phyloP scores from a whole-genome alignment of 495 filamentous ascomycete species.

The Xylaria grammica region DNA sequence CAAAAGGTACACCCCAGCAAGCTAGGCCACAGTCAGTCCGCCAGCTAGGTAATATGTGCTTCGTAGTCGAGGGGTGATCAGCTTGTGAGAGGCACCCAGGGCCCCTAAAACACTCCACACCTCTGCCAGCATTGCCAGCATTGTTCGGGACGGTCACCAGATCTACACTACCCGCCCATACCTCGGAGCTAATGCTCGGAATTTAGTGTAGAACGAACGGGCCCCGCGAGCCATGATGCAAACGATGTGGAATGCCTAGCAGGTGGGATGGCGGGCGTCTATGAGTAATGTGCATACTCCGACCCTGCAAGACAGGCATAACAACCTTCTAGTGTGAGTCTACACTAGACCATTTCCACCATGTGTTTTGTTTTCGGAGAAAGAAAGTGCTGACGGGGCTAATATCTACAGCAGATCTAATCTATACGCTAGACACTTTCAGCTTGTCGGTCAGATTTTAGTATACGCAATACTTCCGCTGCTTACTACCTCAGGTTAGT shows the following conservation, averaged over 20 bases:
- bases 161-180: constrained; percentile 1
- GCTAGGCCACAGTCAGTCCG: not conserved
- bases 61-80: not conserved
- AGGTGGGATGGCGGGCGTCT: too few species aligned
- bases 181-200: not conserved
- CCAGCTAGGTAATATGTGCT: not conserved
- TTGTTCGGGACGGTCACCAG: not conserved
- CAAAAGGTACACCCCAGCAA: not conserved
- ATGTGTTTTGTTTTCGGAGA: not conserved
- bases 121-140: not conserved
- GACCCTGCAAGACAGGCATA: too few species aligned
- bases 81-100: not conserved
- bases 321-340: too few species aligned
- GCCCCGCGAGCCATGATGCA: not conserved
- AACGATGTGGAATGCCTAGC: too few species aligned
- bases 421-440: not conserved
- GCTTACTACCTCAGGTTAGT: too few species aligned
- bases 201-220: not conserved
- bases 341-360: too few species aligned
- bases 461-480: not conserved
- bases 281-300: too few species aligned
- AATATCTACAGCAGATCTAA: constrained; percentile 13
- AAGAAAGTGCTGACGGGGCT: constrained; percentile 15
- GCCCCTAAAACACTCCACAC: not conserved
- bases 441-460: not conserved